Base-by-base conservation (phyloP, 2,329 filamentous ascomycete genomes). In the Gaeumannomyces tritici region DNA sequence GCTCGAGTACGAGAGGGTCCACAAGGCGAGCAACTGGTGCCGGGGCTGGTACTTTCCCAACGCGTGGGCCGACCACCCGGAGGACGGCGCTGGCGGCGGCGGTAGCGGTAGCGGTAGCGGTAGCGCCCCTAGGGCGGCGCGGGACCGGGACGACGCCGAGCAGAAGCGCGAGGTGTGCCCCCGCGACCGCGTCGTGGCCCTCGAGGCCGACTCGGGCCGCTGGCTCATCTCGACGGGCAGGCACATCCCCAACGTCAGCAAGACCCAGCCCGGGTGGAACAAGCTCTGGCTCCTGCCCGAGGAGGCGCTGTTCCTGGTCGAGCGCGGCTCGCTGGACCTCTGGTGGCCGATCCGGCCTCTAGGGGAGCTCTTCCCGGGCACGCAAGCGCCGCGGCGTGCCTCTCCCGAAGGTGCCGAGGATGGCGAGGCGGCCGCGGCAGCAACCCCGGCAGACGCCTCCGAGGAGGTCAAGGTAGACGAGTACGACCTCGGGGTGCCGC, bases 201-300 rank as follows among this genome's bases (percentile, higher is more conserved):
- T 96, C 3, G 85, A 91, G 57, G 86, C 86, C 55, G 82, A 86
- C n/a, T 88, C 83, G 65, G 90, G 91, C 1, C 81, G 83, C n/a
- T 82, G 87, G 71, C 88, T 89, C 72, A 64, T 59, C 65, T 69
- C 63, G 85, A 86, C 93, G 72, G 95, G 95, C 0, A 84, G 86
- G 62, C 83, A 80, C 11, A 73, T 83, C 4, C 76, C 84, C 1
- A 79, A 80, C 7, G 69, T 77, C n/a, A 78, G 80, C 55, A 82
- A 80, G 65, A 83, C 86, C 42, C 73, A 75, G 61, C 75, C 80
- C 0, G 83, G 81, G 3, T 81, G 80, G 64, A 83, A 87, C 33
- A 85, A 83, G 65, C 77, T 93, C 55, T 97, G 93, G 93, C 72
- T 99, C 60, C 74, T 96, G 54, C 93, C 93, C 0, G 95, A 99